These are phyloP conservation scores for Tolypocladium tundrense DNA, from an alignment of 2,329 filamentous ascomycete genomes.

Conservation along the genomic window DNA sequence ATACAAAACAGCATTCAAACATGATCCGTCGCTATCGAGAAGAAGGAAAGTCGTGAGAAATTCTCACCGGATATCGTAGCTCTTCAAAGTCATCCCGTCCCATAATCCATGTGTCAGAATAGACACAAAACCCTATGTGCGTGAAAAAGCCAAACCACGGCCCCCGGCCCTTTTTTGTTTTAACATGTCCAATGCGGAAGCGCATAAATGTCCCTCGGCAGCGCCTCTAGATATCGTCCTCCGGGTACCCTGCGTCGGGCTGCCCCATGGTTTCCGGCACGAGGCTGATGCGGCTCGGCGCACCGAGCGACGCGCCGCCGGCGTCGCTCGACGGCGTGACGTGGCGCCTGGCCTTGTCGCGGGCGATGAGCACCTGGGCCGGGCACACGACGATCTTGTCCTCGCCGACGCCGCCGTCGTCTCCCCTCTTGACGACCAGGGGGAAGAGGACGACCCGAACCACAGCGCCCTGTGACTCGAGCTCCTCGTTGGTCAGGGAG, in stretches of 20 bases:
- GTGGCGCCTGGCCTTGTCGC: constrained; percentile 27
- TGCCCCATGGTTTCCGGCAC: constrained; percentile 22
- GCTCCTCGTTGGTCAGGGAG: constrained; percentile 57
- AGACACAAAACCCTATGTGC: neutral
- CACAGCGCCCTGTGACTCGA: constrained; percentile 64
- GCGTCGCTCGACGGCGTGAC: constrained; percentile 41
- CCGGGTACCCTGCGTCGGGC: constrained; percentile 20
- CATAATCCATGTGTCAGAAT: neutral
- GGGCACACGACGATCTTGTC: constrained; percentile 94
- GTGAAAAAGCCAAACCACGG: neutral
- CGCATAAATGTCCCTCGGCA: neutral
- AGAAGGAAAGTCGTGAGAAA: neutral
- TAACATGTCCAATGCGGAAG: neutral
- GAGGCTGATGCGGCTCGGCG: constrained; percentile 26
- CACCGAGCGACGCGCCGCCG: constrained; percentile 33
- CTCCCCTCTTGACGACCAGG: constrained; percentile 89
- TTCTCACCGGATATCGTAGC: neutral
- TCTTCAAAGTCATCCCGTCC: neutral
- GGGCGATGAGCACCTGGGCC: constrained; percentile 79
- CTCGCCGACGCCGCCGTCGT: constrained; percentile 76
- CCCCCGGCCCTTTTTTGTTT: too few species aligned
- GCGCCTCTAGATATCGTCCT: constrained; percentile 18
- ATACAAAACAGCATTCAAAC: neutral
- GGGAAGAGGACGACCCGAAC: constrained; percentile 94
- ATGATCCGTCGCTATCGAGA: neutral